Conservation (phyloP, 805 yeast species). For the Ogataea thermomethanolica region DNA sequence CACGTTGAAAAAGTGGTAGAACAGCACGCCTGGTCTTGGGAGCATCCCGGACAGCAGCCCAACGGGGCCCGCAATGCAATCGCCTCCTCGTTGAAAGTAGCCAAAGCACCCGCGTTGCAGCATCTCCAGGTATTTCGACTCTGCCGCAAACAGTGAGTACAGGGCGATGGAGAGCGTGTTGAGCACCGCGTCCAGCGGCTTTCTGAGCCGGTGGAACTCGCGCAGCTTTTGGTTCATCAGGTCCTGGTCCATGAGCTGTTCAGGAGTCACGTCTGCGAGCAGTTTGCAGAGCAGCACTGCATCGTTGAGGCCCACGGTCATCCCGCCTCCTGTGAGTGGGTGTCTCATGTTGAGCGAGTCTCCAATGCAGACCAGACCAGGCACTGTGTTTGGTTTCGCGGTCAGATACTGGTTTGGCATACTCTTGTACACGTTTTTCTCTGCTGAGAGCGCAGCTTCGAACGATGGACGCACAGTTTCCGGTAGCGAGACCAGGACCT, state of each 20-base stretch:
- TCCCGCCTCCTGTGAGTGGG: conserved; percentile 98
- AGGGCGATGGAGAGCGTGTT: conserved; percentile 90
- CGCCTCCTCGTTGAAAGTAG: conserved; percentile 84
- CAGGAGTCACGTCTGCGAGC: conserved; percentile 51
- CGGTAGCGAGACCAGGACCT: conserved; percentile 72
- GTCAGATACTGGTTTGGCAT: conserved; percentile 95
- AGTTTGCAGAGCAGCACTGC: conserved; percentile 64
- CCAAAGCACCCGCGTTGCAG: conserved; percentile 86
- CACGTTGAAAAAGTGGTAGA: conserved; percentile 86
- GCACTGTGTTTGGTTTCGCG: conserved; percentile 65
- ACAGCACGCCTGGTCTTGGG: conserved; percentile 69
- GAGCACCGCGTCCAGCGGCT: conserved; percentile 74
- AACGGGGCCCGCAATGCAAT: conserved; percentile 72
- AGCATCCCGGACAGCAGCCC: conserved; percentile 78
- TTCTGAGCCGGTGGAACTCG: conserved; percentile 75
- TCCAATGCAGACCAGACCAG: conserved; percentile 81
- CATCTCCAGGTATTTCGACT: conserved; percentile 55
- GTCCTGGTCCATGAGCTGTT: conserved; percentile 55
- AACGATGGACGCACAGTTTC: conserved; percentile 62
- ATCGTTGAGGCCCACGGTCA: conserved; percentile 95
- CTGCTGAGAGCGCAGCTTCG: conserved; percentile 48
- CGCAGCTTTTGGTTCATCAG: conserved; percentile 53
- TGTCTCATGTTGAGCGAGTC: conserved; percentile 97
- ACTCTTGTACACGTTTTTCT: conserved; percentile 56
- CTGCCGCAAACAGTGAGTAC: conserved; percentile 88